Evolutionary conservation across 2,329 filamentous ascomycete species (phyloP), one percentile per base, ranked within the genome.

Genomic region (Hymenoscyphus repandus): DNA sequence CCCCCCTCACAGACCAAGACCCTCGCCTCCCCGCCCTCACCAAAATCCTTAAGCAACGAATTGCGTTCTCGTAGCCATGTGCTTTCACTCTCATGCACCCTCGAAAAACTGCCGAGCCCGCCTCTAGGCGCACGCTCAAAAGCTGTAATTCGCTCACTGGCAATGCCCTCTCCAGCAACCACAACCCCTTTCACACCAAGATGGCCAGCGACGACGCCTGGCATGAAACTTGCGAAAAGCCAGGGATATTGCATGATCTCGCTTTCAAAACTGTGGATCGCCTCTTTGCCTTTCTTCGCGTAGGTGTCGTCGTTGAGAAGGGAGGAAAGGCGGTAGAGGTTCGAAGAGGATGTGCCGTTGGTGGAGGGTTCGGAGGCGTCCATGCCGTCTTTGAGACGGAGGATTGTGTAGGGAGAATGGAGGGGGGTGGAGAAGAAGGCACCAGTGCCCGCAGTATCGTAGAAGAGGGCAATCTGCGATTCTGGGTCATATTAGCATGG

Each of bases 161-260:
- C 52, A 7, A 47, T 52, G 2, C 56, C 51, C 18, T 53, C 61
- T 18, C 64, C 64, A 10, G 57, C 56, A 22, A 84, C 71, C 9
- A 85, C 76, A 2, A 82, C 66, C 15, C 77, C 77, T 48, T 77
- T 77, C 2, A 83, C 77, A 0, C 90, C 90, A 2, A 95, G 40
- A 47, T 60, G 80, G 3, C 85, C 80, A 1, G 83, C 81, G 9
- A 96, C 88, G 2, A 97, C 81, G 0, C 79, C 79, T 3, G 82
- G 79, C 61, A 97, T 76, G 60, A 97, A 75, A 3, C 87, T 87
- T 0, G 88, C 85, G 69, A 95, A 97, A 2, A 97, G 76, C 76
- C 93, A 95, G 0, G 93, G 90, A 62, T 97, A 90, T 67, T 97
- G 90, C 64, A 95, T 75, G 59, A 96, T 83, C 70, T 99, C 93